phyloP scores from a whole-genome alignment of 257 asterid genomes.

The Lavandula angustifolia region DNA sequence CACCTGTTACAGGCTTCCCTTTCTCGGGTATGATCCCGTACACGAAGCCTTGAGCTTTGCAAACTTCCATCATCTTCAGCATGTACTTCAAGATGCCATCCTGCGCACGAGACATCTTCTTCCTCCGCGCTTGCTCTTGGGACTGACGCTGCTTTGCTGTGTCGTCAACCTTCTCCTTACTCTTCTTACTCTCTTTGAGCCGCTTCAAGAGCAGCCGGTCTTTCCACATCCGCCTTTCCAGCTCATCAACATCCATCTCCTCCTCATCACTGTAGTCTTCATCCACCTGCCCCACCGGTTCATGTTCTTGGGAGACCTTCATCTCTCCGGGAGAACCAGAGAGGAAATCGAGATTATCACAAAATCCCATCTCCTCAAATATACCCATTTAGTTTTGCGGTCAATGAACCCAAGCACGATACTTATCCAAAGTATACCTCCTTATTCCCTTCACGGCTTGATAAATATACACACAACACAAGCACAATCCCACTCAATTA shows the following conservation, averaged over 20 bases:
- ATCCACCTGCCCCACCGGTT: conserved; percentile 39
- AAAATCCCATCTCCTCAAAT: conserved; percentile 54
- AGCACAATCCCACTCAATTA: not conserved
- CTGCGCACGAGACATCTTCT: conserved; percentile 70
- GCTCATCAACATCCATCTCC: conserved; percentile 55
- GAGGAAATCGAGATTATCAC: conserved; percentile 50
- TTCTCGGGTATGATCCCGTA: conserved; percentile 75
- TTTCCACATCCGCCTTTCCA: conserved; percentile 60
- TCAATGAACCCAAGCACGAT: not conserved
- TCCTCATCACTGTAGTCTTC: conserved; percentile 53
- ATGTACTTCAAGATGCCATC: conserved; percentile 65
- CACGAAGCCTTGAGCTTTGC: conserved; percentile 67
- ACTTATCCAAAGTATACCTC: conserved; percentile 21
- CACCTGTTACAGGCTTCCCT: conserved; percentile 67
- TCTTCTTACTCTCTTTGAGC: conserved; percentile 53
- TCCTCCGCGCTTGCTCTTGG: conserved; percentile 63
- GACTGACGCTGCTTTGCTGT: conserved; percentile 46
- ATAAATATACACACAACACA: no score
- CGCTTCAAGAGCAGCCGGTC: conserved; percentile 50
- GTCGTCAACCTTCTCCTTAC: conserved; percentile 39
- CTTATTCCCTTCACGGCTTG: no score
- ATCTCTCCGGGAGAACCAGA: conserved; percentile 36
- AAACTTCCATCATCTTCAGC: conserved; percentile 70
- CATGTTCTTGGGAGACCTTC: conserved; percentile 37
- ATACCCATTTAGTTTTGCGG: conserved; percentile 39